phyloP scores from a whole-genome alignment of 78 protist genomes.

The Emiliania huxleyi region DNA sequence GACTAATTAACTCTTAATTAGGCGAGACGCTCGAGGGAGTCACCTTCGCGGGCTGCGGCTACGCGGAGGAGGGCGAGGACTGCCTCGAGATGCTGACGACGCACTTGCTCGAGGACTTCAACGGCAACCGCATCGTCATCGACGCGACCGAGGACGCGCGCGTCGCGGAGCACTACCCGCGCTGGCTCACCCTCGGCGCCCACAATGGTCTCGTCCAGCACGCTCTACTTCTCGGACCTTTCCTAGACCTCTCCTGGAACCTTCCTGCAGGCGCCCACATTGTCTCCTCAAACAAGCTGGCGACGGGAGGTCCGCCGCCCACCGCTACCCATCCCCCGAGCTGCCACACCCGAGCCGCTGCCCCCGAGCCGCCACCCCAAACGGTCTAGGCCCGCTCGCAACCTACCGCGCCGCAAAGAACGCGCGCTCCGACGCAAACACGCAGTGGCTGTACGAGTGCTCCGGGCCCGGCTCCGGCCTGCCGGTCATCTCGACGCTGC shows the following conservation, averaged over 20 bases:
- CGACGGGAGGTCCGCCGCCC: too few species aligned
- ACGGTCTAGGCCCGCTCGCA: background rate
- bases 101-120: background rate
- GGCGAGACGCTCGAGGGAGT: background rate
- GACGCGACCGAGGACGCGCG: background rate
- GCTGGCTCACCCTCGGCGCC: background rate
- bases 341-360: too few species aligned
- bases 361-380: too few species aligned
- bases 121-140: background rate
- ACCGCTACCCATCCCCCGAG: too few species aligned
- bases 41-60: background rate
- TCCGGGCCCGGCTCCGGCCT: background rate
- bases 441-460: background rate
- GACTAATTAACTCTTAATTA: too few species aligned
- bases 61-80: background rate
- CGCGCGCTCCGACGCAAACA: background rate
- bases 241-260: too few species aligned
- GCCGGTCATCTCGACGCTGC: background rate
- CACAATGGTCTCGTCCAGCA: background rate
- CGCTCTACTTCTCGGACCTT: background rate
- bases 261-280: too few species aligned
- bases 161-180: background rate
- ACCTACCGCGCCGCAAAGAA: background rate
- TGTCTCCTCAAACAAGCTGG: background rate
- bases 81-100: background rate